Conservation (phyloP, 805 yeast genomes). For the Komagataella ulmi region DNA sequence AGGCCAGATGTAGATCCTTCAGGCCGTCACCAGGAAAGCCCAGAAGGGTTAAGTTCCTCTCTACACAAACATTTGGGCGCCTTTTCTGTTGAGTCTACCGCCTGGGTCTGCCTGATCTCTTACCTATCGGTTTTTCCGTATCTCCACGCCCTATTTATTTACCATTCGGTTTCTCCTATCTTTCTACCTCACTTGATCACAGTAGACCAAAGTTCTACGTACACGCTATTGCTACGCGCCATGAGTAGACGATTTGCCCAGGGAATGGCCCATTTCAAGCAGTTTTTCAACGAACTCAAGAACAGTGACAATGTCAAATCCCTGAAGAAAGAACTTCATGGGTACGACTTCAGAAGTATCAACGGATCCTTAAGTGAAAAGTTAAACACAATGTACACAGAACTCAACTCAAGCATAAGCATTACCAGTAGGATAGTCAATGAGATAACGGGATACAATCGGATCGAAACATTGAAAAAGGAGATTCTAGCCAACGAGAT, state of each 20-base stretch:
- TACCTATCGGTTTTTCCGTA: too few species aligned
- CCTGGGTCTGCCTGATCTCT: too few species aligned
- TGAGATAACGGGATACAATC: conserved; percentile 84
- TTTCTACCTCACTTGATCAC: not conserved
- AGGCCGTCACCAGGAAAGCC: not conserved
- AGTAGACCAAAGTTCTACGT: not conserved
- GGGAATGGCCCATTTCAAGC: not conserved
- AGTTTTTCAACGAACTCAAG: conserved; percentile 13
- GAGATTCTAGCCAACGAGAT: conserved; percentile 45
- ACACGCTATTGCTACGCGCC: not conserved
- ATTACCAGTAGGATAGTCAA: conserved; percentile 61
- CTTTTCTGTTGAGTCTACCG: too few species aligned
- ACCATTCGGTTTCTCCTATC: not conserved
- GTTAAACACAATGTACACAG: conserved; percentile 35
- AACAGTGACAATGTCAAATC: conserved; percentile 19
- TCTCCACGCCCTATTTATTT: not conserved
- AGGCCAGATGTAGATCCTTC: not conserved
- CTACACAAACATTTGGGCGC: not conserved
- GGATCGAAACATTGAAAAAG: conserved; percentile 58
- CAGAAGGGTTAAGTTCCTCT: not conserved
- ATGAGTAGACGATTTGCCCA: not conserved
- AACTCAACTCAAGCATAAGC: conserved; percentile 41
- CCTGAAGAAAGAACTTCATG: conserved; percentile 16
- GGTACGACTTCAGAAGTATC: conserved; percentile 12
- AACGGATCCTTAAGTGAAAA: conserved; percentile 19